Base-by-base conservation (phyloP, 192 early-diverging fungal genomes). In the Coemansia sp. region DNA sequence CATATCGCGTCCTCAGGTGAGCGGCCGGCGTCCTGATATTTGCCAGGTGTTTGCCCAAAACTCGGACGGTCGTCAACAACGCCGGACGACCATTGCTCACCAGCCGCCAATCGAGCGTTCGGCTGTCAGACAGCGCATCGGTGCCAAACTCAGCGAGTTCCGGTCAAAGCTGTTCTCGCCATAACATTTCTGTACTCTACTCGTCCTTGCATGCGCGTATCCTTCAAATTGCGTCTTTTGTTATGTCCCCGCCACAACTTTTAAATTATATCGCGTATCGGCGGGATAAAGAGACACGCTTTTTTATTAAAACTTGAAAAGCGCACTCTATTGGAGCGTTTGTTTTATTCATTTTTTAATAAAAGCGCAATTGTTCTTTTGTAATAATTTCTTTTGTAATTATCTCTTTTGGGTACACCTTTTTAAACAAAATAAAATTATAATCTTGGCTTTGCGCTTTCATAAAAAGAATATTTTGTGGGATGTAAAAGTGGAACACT, bases 61-160 rank as follows among this genome's bases (percentile, higher is more conserved):
- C 23, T 32, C 27, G 26, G 29, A 50, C 4, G 11, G 3, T 2
- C 49, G 26, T 4, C 60, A 37, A 35, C 37, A 29, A 19, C 60
- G 49, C 29, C 60, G 53, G 13, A 54, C 53, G 10, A 54, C 53
- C 4, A 54, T 54, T 54, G 53, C 53, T 8, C 53, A 54, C 27
- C 24, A 54, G 47, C 47, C 27, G 27, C n/a, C 41, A 16, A 14
- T 16, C 41, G 52, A 63, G 61, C 51, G 61, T 0, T 24, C 52
- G 12, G 50, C 61, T 0, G 50, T 63, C 2, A 38, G 52, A n/a
- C 61, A 54, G 20, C 61, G 50, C 11, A 37, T 63, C 41, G 61
- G 61, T 27, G 61, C 61, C 22, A 63, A 63, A 35, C 23, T 63
- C 10, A 45, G n/a, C 4, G 61, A 63, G 41, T 54, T 63, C n/a